These are phyloP conservation scores for Macroventuria anomochaeta DNA, from an alignment of 2,329 filamentous ascomycete genomes.

Conservation along the genomic window DNA sequence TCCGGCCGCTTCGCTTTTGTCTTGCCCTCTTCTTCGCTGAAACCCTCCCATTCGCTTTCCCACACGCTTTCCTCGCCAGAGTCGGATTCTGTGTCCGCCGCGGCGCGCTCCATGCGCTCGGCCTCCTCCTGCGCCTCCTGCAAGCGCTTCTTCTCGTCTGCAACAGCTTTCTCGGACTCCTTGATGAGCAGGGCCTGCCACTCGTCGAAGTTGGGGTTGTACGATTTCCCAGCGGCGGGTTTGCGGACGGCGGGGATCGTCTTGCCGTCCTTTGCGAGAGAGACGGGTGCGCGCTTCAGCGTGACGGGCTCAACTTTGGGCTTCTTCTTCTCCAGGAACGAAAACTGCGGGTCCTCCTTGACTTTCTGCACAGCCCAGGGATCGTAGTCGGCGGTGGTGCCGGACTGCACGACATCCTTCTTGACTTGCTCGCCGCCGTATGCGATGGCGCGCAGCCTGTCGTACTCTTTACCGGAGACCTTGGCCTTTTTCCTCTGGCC, in stretches of 20 bases:
- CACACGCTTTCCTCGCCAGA: constrained; percentile 89
- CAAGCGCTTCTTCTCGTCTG: constrained; percentile 77
- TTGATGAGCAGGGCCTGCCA: constrained; percentile 78
- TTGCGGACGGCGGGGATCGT: constrained; percentile 76
- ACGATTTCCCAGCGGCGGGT: constrained; percentile 84
- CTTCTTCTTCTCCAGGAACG: constrained; percentile 71
- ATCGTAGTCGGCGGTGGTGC: constrained; percentile 70
- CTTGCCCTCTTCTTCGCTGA: constrained; percentile 59
- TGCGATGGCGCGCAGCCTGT: constrained; percentile 78
- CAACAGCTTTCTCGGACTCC: constrained; percentile 80
- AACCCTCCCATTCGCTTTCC: constrained; percentile 80
- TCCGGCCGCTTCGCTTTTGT: constrained; percentile 76
- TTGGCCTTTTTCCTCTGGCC: constrained; percentile 76
- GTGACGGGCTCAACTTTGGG: constrained; percentile 76
- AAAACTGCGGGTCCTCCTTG: constrained; percentile 61
- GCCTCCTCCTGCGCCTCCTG: constrained; percentile 70
- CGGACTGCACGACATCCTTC: constrained; percentile 59
- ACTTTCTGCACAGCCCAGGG: constrained; percentile 71
- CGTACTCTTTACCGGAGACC: constrained; percentile 83
- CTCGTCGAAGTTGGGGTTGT: constrained; percentile 88
- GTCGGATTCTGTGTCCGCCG: constrained; percentile 75
- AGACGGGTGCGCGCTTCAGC: constrained; percentile 76
- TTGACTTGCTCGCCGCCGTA: constrained; percentile 67
- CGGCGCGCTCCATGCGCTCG: constrained; percentile 70
- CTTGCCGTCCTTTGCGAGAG: constrained; percentile 83